Base-by-base conservation (phyloP, 2,329 filamentous ascomycete genomes). In the Colletotrichum sp. region DNA sequence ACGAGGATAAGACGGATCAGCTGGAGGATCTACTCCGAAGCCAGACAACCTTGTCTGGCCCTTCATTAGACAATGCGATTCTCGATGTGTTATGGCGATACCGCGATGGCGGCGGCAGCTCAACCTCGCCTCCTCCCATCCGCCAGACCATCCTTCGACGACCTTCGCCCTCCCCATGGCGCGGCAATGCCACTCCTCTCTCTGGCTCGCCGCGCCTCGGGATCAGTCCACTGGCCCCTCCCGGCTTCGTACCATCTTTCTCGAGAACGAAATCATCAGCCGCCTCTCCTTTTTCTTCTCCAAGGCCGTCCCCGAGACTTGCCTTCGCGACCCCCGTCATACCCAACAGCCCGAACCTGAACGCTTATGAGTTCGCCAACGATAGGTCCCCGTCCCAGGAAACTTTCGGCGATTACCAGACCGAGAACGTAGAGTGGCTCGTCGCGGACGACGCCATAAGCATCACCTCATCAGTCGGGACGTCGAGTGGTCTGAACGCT, bases 351-450 rank as follows among this genome's bases (percentile, higher is more conserved):
- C 97, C 97, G 51, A 98, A 91, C 81, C 85, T 98, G 76, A 98
- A 98, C 85, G 95, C 96, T 68, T 99, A 98, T 85, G 95, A 98
- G 83, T 98, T 98, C 84, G 90, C 91, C 63, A 96, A 92, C 80
- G 95, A 98, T 79, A 90, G 92, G 24, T 94, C 92, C 63, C 93
- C 95, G 8, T 92, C 94, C 21, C 92, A 93, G 58, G 96, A 98
- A 80, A 94, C 94, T 74, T 96, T 97, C 81, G 95, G 95, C 70
- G 95, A 98, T 79, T 93, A 95, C 80, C 96, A 96, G 77, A 94
- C 93, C 76, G 96, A 98, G 82, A 98, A 97, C 78, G 95, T 99
- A 66, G 96, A 98, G 83, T 98, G 96, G 97, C 89, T 98, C 59
- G 95, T 98, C 78, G 97, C 97, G 81, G 96, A 98, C 82, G 93